A percentile compares a stretch with the other conserved stretches of the same genome.
These are phyloP conservation scores for Phialocephala subalpina DNA, from an alignment of 2,329 filamentous ascomycete species.

Conservation along the genomic window DNA sequence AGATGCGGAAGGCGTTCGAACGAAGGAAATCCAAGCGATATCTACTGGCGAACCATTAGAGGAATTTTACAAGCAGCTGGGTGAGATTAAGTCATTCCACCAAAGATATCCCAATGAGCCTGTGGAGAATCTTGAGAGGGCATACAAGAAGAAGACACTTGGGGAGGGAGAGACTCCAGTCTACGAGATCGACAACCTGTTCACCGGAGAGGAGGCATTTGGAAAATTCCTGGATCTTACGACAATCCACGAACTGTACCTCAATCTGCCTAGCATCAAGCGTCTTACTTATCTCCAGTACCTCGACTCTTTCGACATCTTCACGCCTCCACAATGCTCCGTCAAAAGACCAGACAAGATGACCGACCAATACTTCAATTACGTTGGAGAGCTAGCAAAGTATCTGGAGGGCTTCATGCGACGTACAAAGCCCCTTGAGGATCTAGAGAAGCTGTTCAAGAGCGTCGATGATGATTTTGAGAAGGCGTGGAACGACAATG, in stretches of 20 bases:
- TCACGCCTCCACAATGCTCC: conserved; percentile 75
- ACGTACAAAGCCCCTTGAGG: conserved; percentile 84
- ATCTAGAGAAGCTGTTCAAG: conserved; percentile 79
- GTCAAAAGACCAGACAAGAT: conserved; percentile 85
- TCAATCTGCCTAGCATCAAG: conserved; percentile 89
- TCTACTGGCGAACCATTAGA: conserved; percentile 87
- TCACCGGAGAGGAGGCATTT: conserved; percentile 94
- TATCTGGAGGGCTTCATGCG: conserved; percentile 92
- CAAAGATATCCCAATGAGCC: conserved; percentile 91
- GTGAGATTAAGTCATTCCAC: conserved; percentile 86
- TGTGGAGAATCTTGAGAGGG: conserved; percentile 92
- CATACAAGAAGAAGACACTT: conserved; percentile 77
- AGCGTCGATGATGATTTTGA: conserved; percentile 87
- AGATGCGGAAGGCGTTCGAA: conserved; percentile 75
- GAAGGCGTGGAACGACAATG: conserved; percentile 79
- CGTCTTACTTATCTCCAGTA: conserved; percentile 92
- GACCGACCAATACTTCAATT: conserved; percentile 91
- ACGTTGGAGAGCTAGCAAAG: conserved; percentile 78
- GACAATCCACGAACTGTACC: conserved; percentile 82
- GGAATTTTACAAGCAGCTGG: conserved; percentile 87
- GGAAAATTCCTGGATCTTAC: conserved; percentile 93
- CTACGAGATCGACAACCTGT: conserved; percentile 85
- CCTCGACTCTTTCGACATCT: conserved; percentile 88
- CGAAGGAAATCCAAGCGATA: conserved; percentile 84
- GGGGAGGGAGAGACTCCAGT: conserved; percentile 70